Evolutionary conservation across 208 protist genomes (phyloP).

Genomic region (Leishmania lainsoni): DNA sequence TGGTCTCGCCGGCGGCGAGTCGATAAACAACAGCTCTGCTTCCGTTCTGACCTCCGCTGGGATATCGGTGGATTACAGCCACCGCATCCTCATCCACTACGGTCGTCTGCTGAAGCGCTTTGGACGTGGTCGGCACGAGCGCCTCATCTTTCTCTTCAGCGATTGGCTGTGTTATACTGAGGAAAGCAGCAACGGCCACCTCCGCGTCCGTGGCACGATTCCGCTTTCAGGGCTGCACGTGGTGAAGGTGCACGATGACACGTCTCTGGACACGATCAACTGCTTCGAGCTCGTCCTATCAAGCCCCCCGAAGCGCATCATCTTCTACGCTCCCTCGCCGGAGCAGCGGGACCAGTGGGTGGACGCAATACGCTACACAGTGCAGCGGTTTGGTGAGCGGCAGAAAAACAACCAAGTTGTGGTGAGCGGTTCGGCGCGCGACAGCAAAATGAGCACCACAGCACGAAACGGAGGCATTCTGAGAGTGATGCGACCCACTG

Average conservation of each 20-base stretch:
- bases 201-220: conserved; percentile 71
- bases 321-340: conserved; percentile 62
- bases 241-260: conserved; percentile 42
- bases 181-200: conserved; percentile 62
- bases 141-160: conserved; percentile 82
- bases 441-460: background rate
- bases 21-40: background rate
- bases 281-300: conserved; percentile 56
- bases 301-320: conserved; percentile 44
- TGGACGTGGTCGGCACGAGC: conserved; percentile 67
- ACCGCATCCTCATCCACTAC: conserved; percentile 69
- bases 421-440: background rate
- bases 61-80: conserved; percentile 16
- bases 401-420: background rate
- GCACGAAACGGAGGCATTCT: conserved; percentile 15
- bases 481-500: conserved; percentile 26
- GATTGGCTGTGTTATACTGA: conserved; percentile 85
- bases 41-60: conserved; percentile 16
- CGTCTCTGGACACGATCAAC: conserved; percentile 33
- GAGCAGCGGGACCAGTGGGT: conserved; percentile 86
- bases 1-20: background rate
- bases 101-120: conserved; percentile 70
- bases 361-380: conserved; percentile 60
- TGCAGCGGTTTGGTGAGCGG: conserved; percentile 26
- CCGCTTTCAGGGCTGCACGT: conserved; percentile 56